Evolutionary conservation across 805 yeast genomes (phyloP).

Genomic region (Ogataea siamensis): DNA sequence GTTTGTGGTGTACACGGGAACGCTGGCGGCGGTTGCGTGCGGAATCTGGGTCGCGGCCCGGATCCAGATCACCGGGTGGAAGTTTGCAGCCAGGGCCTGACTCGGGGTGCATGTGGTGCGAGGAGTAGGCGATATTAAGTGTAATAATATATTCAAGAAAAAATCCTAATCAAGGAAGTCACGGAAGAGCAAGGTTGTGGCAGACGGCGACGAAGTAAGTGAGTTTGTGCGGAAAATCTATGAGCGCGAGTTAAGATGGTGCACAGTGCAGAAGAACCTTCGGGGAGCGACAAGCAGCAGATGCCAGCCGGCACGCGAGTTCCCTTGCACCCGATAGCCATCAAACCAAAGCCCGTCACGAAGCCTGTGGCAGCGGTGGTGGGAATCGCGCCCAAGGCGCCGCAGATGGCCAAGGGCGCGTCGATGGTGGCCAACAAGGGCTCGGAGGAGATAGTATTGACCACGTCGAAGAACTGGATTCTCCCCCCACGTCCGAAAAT

Average conservation of each 20-base stretch:
- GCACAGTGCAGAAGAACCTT: slow-evolving; percentile 2
- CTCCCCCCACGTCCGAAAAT: slow-evolving; percentile 53
- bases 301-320: slow-evolving; percentile 3
- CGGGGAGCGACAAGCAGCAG: slow-evolving; percentile 2
- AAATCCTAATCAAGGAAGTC: slow-evolving; percentile 3
- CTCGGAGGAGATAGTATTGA: slow-evolving; percentile 34
- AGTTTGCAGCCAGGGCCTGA: slow-evolving; percentile 23
- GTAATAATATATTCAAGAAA: neutral
- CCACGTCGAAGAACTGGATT: slow-evolving; percentile 45
- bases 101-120: slow-evolving; percentile 2
- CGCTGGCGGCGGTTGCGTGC: slow-evolving; percentile 38
- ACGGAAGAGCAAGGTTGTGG: slow-evolving; percentile 8
- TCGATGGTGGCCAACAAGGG: slow-evolving; percentile 25
- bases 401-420: slow-evolving; percentile 8
- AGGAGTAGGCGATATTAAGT: neutral
- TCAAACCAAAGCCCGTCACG: slow-evolving; percentile 9
- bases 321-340: slow-evolving; percentile 9
- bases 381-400: slow-evolving; percentile 6
- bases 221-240: no score
- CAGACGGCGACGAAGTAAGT: no score
- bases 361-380: neutral
- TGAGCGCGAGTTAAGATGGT: slow-evolving; percentile 1
- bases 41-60: slow-evolving; percentile 44
- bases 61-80: slow-evolving; percentile 43
- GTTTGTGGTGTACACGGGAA: slow-evolving; percentile 37